These are phyloP conservation scores for Cydonia oblonga DNA, from an alignment of 331 rosid genomes.

Conservation along the genomic window DNA sequence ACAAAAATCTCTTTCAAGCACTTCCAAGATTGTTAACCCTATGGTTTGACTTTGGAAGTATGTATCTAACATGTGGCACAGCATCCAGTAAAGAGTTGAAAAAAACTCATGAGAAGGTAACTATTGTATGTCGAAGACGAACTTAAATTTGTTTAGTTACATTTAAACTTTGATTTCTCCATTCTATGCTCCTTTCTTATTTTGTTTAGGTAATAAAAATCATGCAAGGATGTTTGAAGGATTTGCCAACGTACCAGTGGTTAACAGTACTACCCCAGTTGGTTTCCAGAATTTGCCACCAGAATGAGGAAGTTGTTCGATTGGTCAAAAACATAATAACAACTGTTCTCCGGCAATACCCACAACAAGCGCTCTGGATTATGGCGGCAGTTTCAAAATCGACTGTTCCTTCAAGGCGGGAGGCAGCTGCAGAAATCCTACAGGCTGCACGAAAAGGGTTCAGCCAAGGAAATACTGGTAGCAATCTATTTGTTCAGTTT, in stretches of 20 bases:
- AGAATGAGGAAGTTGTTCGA: slow-evolving; percentile 75
- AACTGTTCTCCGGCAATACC: slow-evolving; percentile 73
- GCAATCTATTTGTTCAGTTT: slow-evolving; percentile 74
- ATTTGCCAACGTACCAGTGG: slow-evolving; percentile 88
- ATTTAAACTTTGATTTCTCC: neutral
- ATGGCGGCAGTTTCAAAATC: slow-evolving; percentile 99
- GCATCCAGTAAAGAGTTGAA: slow-evolving; percentile 49
- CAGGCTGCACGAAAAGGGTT: slow-evolving; percentile 74
- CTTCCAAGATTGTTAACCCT: slow-evolving; percentile 91
- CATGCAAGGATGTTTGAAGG: slow-evolving; percentile 79
- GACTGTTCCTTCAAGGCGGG: slow-evolving; percentile 80
- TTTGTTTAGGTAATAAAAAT: slow-evolving; percentile 48
- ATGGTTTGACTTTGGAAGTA: slow-evolving; percentile 94
- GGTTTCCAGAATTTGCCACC: slow-evolving; percentile 97
- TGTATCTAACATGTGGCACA: slow-evolving; percentile 54
- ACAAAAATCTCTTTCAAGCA: slow-evolving; percentile 94
- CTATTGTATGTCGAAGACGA: slow-evolving; percentile 9
- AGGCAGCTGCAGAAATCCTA: slow-evolving; percentile 91
- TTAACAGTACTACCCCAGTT: slow-evolving; percentile 86
- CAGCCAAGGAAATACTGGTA: slow-evolving; percentile 54
- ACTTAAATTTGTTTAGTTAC: slow-evolving; percentile 10
- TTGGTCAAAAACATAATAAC: slow-evolving; percentile 70
- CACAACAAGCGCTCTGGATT: slow-evolving; percentile 92
- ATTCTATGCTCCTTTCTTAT: slow-evolving; percentile 15
- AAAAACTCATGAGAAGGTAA: slow-evolving; percentile 53